Base-by-base conservation (phyloP, 1,284 basidiomycete species). In the Cystobasidium pallidum region DNA sequence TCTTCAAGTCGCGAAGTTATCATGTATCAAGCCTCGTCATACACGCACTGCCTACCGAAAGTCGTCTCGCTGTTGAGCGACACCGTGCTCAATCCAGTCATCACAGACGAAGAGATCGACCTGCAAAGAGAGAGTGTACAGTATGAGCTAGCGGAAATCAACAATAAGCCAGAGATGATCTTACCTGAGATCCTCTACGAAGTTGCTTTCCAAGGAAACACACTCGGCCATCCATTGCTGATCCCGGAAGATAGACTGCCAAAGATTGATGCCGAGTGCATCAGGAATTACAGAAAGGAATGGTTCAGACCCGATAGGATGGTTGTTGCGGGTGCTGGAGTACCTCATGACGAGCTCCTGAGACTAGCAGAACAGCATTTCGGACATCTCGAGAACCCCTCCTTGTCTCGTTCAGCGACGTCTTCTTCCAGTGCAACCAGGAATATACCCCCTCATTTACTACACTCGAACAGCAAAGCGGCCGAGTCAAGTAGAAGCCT, bases 11-110 rank as follows among this genome's bases (percentile, higher is more conserved):
- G 95, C 57, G 95, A 99, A 81, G 88, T 92, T 43, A 93, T 98
- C 81, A 94, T 97, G 91, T 99, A 98, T 81, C 95, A 98, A 82
- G 94, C 95, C 19, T 92, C 92, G 57, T 91, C 97, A 79, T 96
- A 95, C 81, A 89, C 92, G 76, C 85, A 89, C 76, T 88, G 88
- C 52, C 91, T 94, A 0, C 87, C 89, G 4, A 85, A 88, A 19
- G 92, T 94, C 7, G 81, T 99, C 70, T 89, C 89, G 39, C 86
- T 99, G 75, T 91, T 99, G 73, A 87, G 94, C 39, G 94, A 97
- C 81, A 96, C 94, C 7, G 89, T 93, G 67, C 85, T 90, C 68
- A 88, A 94, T 78, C 88, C 95, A 2, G 82, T 88, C 0, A 88
- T 97, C 78, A 82, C 87, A 6, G 83, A 85, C 0, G 90, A 91